Base-by-base conservation (phyloP, 2,329 filamentous ascomycete species). In the Penicillium sp. region DNA sequence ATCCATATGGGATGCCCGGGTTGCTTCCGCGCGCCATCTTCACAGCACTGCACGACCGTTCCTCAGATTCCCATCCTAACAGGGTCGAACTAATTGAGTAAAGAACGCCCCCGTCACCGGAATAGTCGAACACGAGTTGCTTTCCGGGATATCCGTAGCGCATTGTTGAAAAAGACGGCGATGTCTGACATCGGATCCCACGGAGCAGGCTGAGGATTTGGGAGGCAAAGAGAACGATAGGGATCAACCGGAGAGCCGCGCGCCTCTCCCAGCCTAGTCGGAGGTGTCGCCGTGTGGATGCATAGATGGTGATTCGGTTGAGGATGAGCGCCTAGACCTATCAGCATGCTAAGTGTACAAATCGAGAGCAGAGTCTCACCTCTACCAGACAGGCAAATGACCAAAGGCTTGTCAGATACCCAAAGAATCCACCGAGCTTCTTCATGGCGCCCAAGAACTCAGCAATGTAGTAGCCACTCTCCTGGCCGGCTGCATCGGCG, bases 261-360 rank as follows among this genome's bases (percentile, higher is more conserved):
- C 88, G 82, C 45, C 84, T 73, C 32, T 82, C 78, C 82, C 87
- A 91, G 48, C 79, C 78, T 2, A 97, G 75, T 9, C 79, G 78
- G n/a, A 96, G 75, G 46, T 87, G 82, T 46, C 90, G 80, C 54
- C 93, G 79, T 13, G 88, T 91, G 0, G 90, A 91, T 37, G 89
- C 91, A 69, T 95, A 97, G 59, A 97, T 93, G 51, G 90, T 84
- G 6, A 93, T 94, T 50, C 93, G 82, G 66, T 97, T 97, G 22
- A 97, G 75, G 51, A 96, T 73, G 51, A 97, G 80, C 21, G 88
- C 88, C 80, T 84, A 53, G 22, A 13, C 10, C 17, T 24, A 46
- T 60, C 34, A 55, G 52, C 32, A 37, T 28, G 24, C 33, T 8
- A 26, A 39, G 19, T 19, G 40, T 45, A 26, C 7, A 22, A 9